Evolutionary conservation across 2,329 filamentous ascomycete species (phyloP), one percentile per base, ranked within the genome.

Genomic region (Macrophomina tecta): DNA sequence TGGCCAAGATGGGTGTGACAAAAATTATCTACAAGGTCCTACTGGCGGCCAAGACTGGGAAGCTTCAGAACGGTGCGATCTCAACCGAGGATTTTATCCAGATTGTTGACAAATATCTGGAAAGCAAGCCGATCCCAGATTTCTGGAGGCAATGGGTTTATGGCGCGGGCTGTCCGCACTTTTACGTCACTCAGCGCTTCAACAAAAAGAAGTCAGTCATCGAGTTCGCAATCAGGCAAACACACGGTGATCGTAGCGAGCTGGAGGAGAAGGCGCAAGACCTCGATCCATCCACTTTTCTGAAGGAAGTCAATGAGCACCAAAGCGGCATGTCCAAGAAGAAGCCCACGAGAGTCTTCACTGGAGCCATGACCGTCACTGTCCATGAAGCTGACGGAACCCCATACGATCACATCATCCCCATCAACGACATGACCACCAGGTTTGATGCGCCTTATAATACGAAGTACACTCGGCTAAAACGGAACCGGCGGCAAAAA

Each of bases 321-420:
- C 55, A 63, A 7, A 46, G 36, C 23, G 58, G 65, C 34, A 48
- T 67, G 56, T 38, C 38, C 5, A 67, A 48, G 32, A 64, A 67
- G 42, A 87, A 90, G 56, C 85, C 88, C 8, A 84, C 89, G 68
- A 87, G 87, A 38, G 86, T 97, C 42, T 98, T 98, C 73, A 95
- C 93, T 61, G 95, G 95, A 0, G 94, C 95, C 0, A 97, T 99
- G 92, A 99, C 95, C 0, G 94, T 99, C 69, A 87, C 95, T 38
- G 97, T 99, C 69, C 95, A 99, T 80, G 95, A 99, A 81, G 95
- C 95, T 30, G 96, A 99, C 74, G 95, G 95, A 9, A 98, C 95
- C 0, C 95, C 95, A 2, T 99, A 99, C 75, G 95, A 99, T 76
- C 95, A 99, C 75, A 97, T 97, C 69, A 90, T 98, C 38, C 93